Base-by-base conservation (phyloP, 805 yeast genomes). In the Ascoidea rubescens region DNA sequence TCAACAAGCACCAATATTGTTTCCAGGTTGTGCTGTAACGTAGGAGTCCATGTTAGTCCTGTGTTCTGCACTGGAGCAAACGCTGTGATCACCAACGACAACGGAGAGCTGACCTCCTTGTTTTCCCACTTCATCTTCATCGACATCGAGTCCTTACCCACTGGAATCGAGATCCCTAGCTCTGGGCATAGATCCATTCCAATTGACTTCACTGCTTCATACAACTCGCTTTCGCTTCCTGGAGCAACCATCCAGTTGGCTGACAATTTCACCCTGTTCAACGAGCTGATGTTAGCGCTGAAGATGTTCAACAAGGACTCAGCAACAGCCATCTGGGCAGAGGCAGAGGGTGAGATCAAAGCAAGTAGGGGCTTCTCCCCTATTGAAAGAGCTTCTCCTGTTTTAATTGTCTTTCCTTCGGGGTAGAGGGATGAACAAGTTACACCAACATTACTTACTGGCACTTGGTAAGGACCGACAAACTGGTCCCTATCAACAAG, bases 201-300 rank as follows among this genome's bases (percentile, higher is more conserved):
- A 62, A 93, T 81, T 4, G 98, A 98, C 69, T 89, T 90, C 48
- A 93, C 99, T 48, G 97, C 99, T 68, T 89, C 96, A 65, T 91
- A 93, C 56, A 93, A 73, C 56, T 88, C 90, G 51, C 95, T 77
- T 55, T 99, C 99, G 69, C 93, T 99, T 62, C 98, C 98, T 31
- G 99, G 96, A 50, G 98, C 90, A 8, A 96, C 82, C 99, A 93
- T 93, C 99, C 99, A 93, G 73, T 93, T 93, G 48, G 99, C 99
- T 51, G 96, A 87, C 54, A 93, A 71, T 63, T 90, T 87, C 52
- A 93, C 80, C 58, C 80, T 76, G 56, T 81, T 82, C 55, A 91
- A 72, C 5, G 81, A 71, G 54, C 83, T 78, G 54, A 93, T 75
- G 66, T 93, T 95, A 45, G 98, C 95, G 44, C 99, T 97, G 60